Base-by-base conservation (phyloP, 176 grass and related monocot species). In the Phragmites australis region DNA sequence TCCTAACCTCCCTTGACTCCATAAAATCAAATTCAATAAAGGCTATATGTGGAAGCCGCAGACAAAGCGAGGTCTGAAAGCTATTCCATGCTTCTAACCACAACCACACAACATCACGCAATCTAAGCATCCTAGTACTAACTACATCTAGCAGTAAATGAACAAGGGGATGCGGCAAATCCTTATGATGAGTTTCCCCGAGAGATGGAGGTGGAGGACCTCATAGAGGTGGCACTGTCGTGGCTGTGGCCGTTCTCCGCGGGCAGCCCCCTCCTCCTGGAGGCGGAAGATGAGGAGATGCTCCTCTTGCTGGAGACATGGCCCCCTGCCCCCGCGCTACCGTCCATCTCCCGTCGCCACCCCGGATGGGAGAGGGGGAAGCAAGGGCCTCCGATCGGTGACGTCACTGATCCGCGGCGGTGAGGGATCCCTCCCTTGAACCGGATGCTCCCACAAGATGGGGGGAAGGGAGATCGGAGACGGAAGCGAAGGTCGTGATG, bases 181-280 rank as follows among this genome's bases (percentile, higher is more conserved):
- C 61, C 90, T 50, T 92, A 92, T 87, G 75, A 48, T 1, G 72
- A 56, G 61, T 43, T 37, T n/a, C 77, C 62, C 62, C 77, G 89
- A 77, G 87, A 86, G 55, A 92, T 79, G 65, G 93, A 87, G 53
- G 30, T 43, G 68, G 87, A 87, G 68, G 87, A 60, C 69, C 87
- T 50, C 81, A 84, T 81, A 18, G 72, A 61, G 39, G 49, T 46
- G 44, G 18, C 52, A 23, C 11, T 54, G 30, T 31, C 79, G 66
- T 68, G 54, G n/a, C n/a, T n/a, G n/a, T n/a, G n/a, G 68, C 60
- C 70, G 80, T 95, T 95, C 77, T 92, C 93, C 34, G 47, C 16
- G 63, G 71, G 30, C 15, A 78, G 42, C 30, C 23, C 21, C 84
- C 87, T 88, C 83, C 89, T 85, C 83, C 86, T 81, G 59, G 77